These are phyloP conservation scores for Aphanomyces astaci DNA, from an alignment of 352 stramenopile genomes.

Conservation along the genomic window DNA sequence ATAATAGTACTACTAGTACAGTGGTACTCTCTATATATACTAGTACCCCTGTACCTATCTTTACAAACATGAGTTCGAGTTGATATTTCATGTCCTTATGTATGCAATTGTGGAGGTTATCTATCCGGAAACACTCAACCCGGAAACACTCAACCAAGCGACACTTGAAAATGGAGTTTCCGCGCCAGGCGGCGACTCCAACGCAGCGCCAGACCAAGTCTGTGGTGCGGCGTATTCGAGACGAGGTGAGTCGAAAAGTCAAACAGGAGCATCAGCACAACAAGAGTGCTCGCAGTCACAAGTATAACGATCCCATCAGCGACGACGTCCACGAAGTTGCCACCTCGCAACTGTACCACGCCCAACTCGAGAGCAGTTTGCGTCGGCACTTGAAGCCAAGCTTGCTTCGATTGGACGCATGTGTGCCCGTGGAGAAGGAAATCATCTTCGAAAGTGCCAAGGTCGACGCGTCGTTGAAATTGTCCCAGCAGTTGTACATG, in stretches of 20 bases:
- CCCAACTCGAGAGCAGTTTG: slow-evolving; percentile 8
- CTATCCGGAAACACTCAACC: too few relatives aligned
- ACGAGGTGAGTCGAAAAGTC: slow-evolving; percentile 7
- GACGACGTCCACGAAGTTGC: neutral
- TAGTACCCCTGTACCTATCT: too few relatives aligned
- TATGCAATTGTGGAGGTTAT: too few relatives aligned
- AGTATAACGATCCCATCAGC: neutral
- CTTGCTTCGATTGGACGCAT: slow-evolving; percentile 12
- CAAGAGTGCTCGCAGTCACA: neutral
- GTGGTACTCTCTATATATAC: too few relatives aligned
- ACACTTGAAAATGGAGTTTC: neutral
- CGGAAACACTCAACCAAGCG: neutral
- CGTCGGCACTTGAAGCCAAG: slow-evolving; percentile 12
- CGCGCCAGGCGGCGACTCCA: neutral
- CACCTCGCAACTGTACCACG: neutral
- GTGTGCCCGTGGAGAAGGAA: neutral
- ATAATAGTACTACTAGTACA: too few relatives aligned
- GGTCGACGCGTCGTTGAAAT: slow-evolving; percentile 12
- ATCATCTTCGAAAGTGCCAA: slow-evolving; percentile 14
- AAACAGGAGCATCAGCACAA: neutral
- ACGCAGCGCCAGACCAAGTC: slow-evolving; percentile 8
- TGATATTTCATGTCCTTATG: too few relatives aligned
- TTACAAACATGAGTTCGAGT: too few relatives aligned
- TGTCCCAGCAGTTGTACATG: slow-evolving; percentile 21
- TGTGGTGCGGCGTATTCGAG: slow-evolving; percentile 14